phyloP scores from a whole-genome alignment of 768 basidiomycete species.

The Mycena indigotica region DNA sequence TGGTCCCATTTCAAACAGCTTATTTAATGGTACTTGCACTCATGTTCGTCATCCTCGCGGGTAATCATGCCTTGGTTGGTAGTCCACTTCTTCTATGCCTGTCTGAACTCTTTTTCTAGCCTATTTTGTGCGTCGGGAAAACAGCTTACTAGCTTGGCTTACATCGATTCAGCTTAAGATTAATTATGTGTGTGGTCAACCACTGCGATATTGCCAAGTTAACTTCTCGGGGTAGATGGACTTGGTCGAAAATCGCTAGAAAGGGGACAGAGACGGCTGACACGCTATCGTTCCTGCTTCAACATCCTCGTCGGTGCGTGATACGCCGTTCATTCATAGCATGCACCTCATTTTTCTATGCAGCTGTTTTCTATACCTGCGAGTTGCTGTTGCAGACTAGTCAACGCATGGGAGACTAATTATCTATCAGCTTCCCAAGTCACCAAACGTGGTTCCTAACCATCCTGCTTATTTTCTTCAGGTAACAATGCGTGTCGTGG shows the following conservation, averaged over 20 bases:
- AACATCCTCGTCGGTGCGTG: constrained; percentile 69
- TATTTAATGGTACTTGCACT: constrained; percentile 66
- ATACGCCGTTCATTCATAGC: background rate
- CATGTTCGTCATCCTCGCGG: constrained; percentile 68
- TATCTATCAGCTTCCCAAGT: constrained; percentile 54
- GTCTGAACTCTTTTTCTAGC: constrained; percentile 35
- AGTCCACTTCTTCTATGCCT: background rate
- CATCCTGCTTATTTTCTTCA: constrained; percentile 55
- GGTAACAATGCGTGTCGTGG: constrained; percentile 38
- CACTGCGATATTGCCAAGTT: no score
- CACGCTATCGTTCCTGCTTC: constrained; percentile 70
- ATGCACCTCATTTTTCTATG: background rate
- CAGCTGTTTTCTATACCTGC: constrained; percentile 68
- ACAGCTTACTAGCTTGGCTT: no score
- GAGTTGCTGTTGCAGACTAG: constrained; percentile 13
- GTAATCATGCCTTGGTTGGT: constrained; percentile 75
- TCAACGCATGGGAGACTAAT: background rate
- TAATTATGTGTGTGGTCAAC: constrained; percentile 56
- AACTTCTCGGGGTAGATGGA: constrained; percentile 52
- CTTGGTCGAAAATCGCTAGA: constrained; percentile 51
- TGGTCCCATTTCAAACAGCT: constrained; percentile 71
- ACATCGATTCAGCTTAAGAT: constrained; percentile 49
- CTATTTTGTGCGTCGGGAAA: constrained; percentile 57
- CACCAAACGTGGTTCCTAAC: constrained; percentile 78
- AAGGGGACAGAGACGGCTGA: constrained; percentile 47